phyloP scores from a whole-genome alignment of 305 asterid genomes.

The Fraxinus dipetala region DNA sequence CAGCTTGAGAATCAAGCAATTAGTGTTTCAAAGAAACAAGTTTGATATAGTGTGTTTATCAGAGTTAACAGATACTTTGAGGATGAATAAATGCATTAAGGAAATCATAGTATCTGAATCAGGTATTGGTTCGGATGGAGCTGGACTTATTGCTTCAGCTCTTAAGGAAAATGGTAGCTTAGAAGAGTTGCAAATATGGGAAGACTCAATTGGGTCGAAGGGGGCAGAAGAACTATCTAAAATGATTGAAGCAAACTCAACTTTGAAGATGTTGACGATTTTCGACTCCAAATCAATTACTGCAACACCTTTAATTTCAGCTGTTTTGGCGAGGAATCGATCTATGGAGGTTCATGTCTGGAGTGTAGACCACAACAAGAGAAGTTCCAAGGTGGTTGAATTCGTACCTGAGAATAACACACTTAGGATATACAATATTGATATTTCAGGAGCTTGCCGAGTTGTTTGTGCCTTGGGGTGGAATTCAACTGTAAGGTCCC shows the following conservation, averaged over 20 bases:
- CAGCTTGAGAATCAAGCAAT: constrained; percentile 36
- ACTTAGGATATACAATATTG: constrained; percentile 49
- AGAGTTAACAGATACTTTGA: constrained; percentile 46
- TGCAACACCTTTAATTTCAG: constrained; percentile 70
- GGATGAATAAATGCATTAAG: constrained; percentile 39
- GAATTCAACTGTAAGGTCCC: constrained; percentile 64
- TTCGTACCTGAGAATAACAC: constrained; percentile 53
- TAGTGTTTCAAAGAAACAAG: constrained; percentile 53
- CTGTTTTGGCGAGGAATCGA: constrained; percentile 76
- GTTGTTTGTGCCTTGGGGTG: constrained; percentile 64
- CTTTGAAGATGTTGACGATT: constrained; percentile 51
- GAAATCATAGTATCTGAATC: constrained; percentile 60
- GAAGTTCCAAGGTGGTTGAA: constrained; percentile 52
- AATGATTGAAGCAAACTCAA: constrained; percentile 82
- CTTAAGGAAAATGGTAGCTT: constrained; percentile 48
- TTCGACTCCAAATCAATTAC: constrained; percentile 49
- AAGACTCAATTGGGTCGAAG: constrained; percentile 66
- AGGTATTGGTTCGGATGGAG: constrained; percentile 63
- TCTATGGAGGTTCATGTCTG: constrained; percentile 71
- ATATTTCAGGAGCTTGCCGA: constrained; percentile 54
- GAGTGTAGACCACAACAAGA: constrained; percentile 39
- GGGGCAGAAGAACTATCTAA: constrained; percentile 79
- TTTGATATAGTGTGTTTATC: constrained; percentile 44
- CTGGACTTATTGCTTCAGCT: constrained; percentile 51
- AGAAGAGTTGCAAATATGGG: constrained; percentile 75